phyloP scores from a whole-genome alignment of 768 basidiomycete species.

The Tulasnella sp. region DNA sequence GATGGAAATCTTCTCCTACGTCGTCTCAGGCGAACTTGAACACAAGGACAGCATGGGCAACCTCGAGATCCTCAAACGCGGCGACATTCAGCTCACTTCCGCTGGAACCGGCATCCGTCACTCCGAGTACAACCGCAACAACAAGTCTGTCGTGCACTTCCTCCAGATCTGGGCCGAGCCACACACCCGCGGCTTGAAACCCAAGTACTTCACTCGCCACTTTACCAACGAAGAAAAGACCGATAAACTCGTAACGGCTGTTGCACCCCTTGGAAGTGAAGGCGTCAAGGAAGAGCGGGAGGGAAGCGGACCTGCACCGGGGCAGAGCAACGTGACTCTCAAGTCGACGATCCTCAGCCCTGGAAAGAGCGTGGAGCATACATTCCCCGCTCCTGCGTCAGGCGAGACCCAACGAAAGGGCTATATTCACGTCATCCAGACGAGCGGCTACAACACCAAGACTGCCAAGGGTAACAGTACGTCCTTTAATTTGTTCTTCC shows the following conservation, averaged over 20 bases:
- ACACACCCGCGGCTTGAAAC: constrained; percentile 48
- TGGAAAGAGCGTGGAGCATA: constrained; percentile 52
- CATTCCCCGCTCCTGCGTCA: constrained; percentile 40
- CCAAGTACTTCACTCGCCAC: constrained; percentile 82
- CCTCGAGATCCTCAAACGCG: constrained; percentile 80
- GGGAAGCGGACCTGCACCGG: constrained; percentile 74
- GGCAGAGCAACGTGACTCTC: constrained; percentile 62
- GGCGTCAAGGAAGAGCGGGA: constrained; percentile 64
- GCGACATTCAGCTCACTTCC: constrained; percentile 86
- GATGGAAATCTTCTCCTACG: constrained; percentile 90
- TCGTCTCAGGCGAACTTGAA: constrained; percentile 72
- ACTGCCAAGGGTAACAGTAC: constrained; percentile 46
- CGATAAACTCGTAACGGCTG: constrained; percentile 66
- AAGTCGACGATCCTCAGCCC: constrained; percentile 69
- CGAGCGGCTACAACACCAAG: constrained; percentile 68
- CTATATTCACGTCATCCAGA: constrained; percentile 85
- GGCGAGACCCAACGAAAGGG: constrained; percentile 49
- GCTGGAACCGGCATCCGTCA: constrained; percentile 91
- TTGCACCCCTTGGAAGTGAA: constrained; percentile 63
- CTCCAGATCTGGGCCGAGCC: constrained; percentile 69
- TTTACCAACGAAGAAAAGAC: constrained; percentile 80
- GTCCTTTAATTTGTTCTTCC: background rate
- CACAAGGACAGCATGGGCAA: constrained; percentile 81
- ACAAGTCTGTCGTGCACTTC: constrained; percentile 49
- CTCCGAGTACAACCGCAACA: constrained; percentile 57